Evolutionary conservation across 176 grass and related monocot genomes (phyloP), one percentile per base, ranked within the genome.

Genomic region (Leersia perrieri): DNA sequence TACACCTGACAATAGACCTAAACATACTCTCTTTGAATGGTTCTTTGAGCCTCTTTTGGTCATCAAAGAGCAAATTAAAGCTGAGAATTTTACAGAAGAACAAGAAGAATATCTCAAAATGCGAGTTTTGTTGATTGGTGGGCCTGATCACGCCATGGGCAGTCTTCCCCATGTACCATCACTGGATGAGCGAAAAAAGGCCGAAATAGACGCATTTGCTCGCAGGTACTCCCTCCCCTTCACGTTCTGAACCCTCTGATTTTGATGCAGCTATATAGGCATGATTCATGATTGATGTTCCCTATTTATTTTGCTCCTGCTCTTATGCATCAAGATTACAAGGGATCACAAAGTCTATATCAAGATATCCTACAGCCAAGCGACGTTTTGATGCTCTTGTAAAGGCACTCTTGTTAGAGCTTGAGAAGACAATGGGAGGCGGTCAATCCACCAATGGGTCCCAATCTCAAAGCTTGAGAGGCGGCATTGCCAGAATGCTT

Each of bases 1-100:
- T 74, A 99, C 96, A 44, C 86, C 79, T 79, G 89, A 99, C 58
- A 95, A 95, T 76, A 86, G 90, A 80, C 96, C 96, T 58, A 93
- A 86, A 81, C 70, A 60, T 60, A 78, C 51, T 27, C 62, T 99
- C 25, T 95, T 88, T 31, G 90, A 90, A 72, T 99, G 93, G 96
- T 99, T 99, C 84, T 99, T 99, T 75, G 96, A 95, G 20, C 96
- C 96, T 34, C 71, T 99, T 75, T 87, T 99, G 80, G 73, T 99
- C 77, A 86, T 99, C 72, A 99, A 95, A 84, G 92, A 99, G 22
- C 96, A 99, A 86, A 93, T 99, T 14, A 93, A 88, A 86, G 93
- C 96, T 22, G 84, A 95, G 51, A 90, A 95, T 69, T 88, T 95
- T 63, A 82, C 82, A 3, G 88, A 90, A 80, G 90, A 93, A 26